Evolutionary conservation across 75 land plant species (phyloP).

Genomic region (Isoetes taiwanensis): DNA sequence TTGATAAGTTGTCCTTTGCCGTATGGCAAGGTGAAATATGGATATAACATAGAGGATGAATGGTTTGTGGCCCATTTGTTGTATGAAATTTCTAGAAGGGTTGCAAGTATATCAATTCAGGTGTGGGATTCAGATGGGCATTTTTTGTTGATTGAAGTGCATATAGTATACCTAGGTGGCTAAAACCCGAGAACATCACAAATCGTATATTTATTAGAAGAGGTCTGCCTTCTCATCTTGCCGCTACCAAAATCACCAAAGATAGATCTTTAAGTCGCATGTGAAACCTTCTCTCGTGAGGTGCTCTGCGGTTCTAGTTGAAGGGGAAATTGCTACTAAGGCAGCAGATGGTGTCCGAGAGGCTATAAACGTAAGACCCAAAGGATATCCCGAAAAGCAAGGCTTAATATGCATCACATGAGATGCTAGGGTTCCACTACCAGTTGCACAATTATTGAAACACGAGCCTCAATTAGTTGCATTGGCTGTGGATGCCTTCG

Average conservation of each 20-base stretch:
- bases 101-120: constrained; percentile 36
- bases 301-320: constrained; percentile 17
- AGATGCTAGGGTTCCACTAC: constrained; percentile 58
- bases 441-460: constrained; percentile 67
- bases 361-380: constrained; percentile 24
- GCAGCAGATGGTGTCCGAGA: constrained; percentile 44
- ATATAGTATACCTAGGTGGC: constrained; percentile 71
- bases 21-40: constrained; percentile 59
- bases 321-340: constrained; percentile 16
- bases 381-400: constrained; percentile 50
- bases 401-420: constrained; percentile 45
- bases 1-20: no score
- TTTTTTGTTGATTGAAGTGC: constrained; percentile 94
- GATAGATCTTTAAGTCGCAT: constrained; percentile 7
- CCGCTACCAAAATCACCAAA: constrained; percentile 18
- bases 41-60: constrained; percentile 89
- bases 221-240: constrained; percentile 44
- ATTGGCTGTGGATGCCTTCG: constrained; percentile 77
- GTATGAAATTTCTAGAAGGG: constrained; percentile 24
- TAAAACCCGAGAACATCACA: constrained; percentile 52
- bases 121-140: constrained; percentile 89
- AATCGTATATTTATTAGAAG: constrained; percentile 60
- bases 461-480: constrained; percentile 81
- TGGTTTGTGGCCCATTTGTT: constrained; percentile 85
- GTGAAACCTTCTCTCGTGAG: constrained; percentile 15